Evolutionary conservation across 192 early-diverging fungal species (phyloP), one percentile per base, ranked within the genome.

Genomic region (Phycomyces nitens): DNA sequence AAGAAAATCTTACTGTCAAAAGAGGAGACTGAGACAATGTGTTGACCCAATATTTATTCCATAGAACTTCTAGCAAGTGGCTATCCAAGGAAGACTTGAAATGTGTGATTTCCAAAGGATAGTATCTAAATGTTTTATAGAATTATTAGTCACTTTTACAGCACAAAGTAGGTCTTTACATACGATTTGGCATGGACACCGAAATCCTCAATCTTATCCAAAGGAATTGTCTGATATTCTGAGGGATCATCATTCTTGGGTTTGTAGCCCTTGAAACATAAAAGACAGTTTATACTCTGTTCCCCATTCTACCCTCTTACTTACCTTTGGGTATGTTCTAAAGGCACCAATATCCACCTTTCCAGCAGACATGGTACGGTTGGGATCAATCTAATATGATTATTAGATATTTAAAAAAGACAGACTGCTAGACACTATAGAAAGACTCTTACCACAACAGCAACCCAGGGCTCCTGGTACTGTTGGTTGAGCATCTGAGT

Each of bases 301-400:
- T 63, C n/a, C 53, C 18, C 29, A 56, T 62, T 16, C 38, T 60
- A 20, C 5, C 5, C 10, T 14, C 8, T n/a, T 15, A 16, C 29
- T 60, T 80, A 82, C 92, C 72, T 89, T 87, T 27, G 95, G 97
- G 53, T 92, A 97, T n/a, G 97, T 96, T 50, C 97, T 82, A 80
- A 99, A 99, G n/a, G 95, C 95, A 11, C 97, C 97, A 52, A 99
- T 87, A 59, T 98, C 95, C 0, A 99, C 97, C 63, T 95, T 96
- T 18, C 97, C 97, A 0, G 97, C 92, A 1, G 92, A 89, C 64
- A 95, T 93, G 16, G 97, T 98, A 71, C 95, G 89, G 79, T 95
- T 96, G 21, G 97, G 97, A 76, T 99, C 97, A 71, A 96, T 93
- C 88, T 92, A 74, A 26, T 29, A 15, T 15, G 26, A 11, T 41